Evolutionary conservation across 306 rosid species (phyloP).

Genomic region (Mimosa pudica): DNA sequence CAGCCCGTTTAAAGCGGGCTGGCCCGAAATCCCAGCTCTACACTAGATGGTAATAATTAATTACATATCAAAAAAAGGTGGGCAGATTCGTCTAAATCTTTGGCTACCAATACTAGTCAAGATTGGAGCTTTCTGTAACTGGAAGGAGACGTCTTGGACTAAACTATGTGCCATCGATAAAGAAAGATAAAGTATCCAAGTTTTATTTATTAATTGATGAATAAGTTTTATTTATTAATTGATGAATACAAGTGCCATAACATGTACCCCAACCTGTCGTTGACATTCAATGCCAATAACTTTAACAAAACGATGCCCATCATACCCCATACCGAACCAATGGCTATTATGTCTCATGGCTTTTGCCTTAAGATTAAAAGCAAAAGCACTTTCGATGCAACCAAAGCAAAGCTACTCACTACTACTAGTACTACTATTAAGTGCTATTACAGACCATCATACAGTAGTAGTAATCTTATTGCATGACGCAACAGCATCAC

Average conservation of each 20-base stretch:
- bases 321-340: background rate
- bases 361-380: background rate
- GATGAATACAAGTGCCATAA: background rate
- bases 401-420: background rate
- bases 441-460: background rate
- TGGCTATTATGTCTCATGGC: background rate
- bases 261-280: background rate
- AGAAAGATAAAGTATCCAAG: background rate
- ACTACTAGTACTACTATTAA: background rate
- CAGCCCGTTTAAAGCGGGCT: too few relatives aligned
- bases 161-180: background rate
- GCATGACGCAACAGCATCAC: background rate
- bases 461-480: background rate
- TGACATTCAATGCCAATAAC: background rate
- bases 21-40: too few relatives aligned
- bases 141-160: conserved; percentile 32
- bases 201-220: background rate
- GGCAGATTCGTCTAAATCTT: background rate
- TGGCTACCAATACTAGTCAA: background rate
- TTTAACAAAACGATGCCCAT: background rate
- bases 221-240: background rate
- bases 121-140: conserved; percentile 18
- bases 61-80: background rate
- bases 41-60: background rate
- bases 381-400: background rate